phyloP scores from a whole-genome alignment of 2,329 filamentous ascomycete genomes.

The Raffaelea arxii region DNA sequence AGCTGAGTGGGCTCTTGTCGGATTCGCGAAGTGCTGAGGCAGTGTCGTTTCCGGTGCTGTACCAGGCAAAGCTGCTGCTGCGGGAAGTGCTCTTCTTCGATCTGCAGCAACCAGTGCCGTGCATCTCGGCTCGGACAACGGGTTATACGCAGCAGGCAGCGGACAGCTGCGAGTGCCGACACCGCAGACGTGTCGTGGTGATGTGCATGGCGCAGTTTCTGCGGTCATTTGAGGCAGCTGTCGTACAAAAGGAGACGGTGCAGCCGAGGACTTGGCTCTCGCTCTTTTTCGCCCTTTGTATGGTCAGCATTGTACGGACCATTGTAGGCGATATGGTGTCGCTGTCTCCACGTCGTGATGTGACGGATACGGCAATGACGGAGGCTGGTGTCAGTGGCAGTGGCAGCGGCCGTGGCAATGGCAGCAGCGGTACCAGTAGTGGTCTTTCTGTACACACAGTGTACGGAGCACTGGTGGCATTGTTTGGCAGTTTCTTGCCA shows the following conservation, averaged over 20 bases:
- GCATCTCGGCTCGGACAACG: constrained; percentile 28
- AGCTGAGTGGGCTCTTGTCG: constrained; percentile 39
- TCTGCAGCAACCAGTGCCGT: constrained; percentile 37
- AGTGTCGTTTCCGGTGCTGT: constrained; percentile 37
- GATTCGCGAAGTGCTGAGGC: constrained; percentile 38
- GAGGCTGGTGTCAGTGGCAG: constrained; percentile 1
- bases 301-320: constrained; percentile 47
- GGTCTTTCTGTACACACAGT: constrained; percentile 39
- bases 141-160: constrained; percentile 19
- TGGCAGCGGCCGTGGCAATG: too few species aligned
- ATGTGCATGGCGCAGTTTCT: constrained; percentile 42
- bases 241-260: constrained; percentile 26
- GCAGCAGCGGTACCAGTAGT: too few species aligned
- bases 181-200: constrained; percentile 37
- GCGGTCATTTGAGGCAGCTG: constrained; percentile 39
- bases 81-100: constrained; percentile 46
- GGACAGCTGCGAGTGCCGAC: constrained; percentile 36
- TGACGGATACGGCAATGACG: constrained; percentile 14
- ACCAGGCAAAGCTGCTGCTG: constrained; percentile 44
- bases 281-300: constrained; percentile 43
- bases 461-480: constrained; percentile 40
- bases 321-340: constrained; percentile 38
- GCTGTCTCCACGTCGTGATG: constrained; percentile 14
- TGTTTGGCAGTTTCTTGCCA: constrained; percentile 34
- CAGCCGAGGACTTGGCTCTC: constrained; percentile 39